Evolutionary conservation across 768 basidiomycete species (phyloP), one percentile per base, ranked within the genome.

Genomic region (Collybia sordida): DNA sequence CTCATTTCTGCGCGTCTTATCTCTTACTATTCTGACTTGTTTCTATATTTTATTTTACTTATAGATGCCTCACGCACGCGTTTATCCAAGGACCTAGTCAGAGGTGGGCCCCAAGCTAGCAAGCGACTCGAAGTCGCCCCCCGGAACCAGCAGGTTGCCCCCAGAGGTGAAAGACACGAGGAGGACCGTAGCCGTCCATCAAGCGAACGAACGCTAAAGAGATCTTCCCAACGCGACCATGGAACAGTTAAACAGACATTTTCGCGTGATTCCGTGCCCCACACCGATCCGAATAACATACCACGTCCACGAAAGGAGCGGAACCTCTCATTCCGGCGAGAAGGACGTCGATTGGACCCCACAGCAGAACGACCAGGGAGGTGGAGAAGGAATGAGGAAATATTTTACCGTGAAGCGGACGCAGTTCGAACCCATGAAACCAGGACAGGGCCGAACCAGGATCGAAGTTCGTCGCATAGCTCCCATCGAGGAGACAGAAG

Each of bases 21-120:
- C 23, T 37, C 14, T 17, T 18, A 40, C 36, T 17, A 17, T 25
- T 5, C 45, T 38, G 23, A 19, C 25, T 25, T 37, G n/a, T n/a
- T n/a, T n/a, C n/a, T n/a, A n/a, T 37, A 35, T 14, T 15, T 8
- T 41, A n/a, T 17, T 42, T 45, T n/a, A 3, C 7, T 28, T 18
- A 18, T 36, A 59, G 58, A 52, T 37, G 46, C 53, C 5, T 61
- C 57, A 6, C 50, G 57, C 6, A 55, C 52, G 34, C 52, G 55
- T 25, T 42, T 61, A 11, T 53, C 57, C 18, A 47, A 49, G 19
- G 48, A 54, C 27, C 28, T 60, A 31, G 19, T 31, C n/a, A 14
- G 37, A 15, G 50, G 51, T 17, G 37, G 52, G 24, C n/a, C 24
- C 23, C 36, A 45, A 15, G 14, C 28, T 5, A 22, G 34, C 31